These are phyloP conservation scores for Fraxinus excelsior DNA, from an alignment of 257 asterid species.

Conservation along the genomic window DNA sequence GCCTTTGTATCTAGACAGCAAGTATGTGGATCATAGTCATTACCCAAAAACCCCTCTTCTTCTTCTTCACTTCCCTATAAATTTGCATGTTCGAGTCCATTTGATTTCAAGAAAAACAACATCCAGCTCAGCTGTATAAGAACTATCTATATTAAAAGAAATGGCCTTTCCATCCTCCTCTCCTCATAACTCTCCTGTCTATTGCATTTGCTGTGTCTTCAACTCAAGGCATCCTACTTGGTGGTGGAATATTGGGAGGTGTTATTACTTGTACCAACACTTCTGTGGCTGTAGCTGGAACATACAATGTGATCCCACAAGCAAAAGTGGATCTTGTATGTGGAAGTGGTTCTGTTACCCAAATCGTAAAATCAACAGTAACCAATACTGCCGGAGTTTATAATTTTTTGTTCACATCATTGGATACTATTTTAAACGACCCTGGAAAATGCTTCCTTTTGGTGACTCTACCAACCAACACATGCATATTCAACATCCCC, in stretches of 20 bases:
- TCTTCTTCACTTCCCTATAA: background rate
- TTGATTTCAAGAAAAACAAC: background rate
- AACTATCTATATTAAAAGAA: background rate
- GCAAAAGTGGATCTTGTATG: conserved; percentile 7
- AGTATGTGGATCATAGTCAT: background rate
- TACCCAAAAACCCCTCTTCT: background rate
- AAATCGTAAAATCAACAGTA: background rate
- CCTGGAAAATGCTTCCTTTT: background rate
- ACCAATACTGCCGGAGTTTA: background rate
- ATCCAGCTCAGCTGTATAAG: background rate
- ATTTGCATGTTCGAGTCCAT: background rate
- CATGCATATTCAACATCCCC: conserved; percentile 15
- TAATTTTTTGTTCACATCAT: background rate
- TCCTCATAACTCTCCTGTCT: conserved; percentile 1
- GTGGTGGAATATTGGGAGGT: background rate
- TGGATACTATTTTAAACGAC: background rate
- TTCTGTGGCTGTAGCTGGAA: background rate
- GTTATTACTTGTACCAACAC: conserved; percentile 9
- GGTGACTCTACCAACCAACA: background rate
- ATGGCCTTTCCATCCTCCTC: background rate
- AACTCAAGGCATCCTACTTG: background rate
- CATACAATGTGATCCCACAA: conserved; percentile 5
- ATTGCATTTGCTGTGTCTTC: background rate
- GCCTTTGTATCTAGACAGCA: too few relatives aligned
- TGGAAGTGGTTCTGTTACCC: background rate